phyloP scores from a whole-genome alignment of 768 basidiomycete genomes.

The Rhodotorula diobovata region DNA sequence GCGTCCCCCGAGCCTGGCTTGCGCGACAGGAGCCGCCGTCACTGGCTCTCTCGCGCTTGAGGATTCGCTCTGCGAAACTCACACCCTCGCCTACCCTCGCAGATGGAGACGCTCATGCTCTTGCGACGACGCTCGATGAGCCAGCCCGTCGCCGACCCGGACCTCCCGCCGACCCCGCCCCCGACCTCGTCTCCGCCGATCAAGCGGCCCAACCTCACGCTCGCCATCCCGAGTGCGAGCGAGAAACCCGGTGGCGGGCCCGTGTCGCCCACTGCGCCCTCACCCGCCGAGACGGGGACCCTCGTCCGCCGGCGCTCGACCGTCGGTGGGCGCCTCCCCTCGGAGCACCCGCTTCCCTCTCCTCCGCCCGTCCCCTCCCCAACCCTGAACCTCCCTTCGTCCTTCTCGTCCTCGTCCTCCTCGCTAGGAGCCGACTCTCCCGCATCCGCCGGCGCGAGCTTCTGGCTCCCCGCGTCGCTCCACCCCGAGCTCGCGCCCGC shows the following conservation, averaged over 20 bases:
- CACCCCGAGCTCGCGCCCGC: slow-evolving; percentile 97
- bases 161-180: slow-evolving; percentile 42
- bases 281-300: slow-evolving; percentile 38
- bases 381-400: background rate
- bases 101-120: slow-evolving; percentile 39
- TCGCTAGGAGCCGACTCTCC: slow-evolving; percentile 51
- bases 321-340: slow-evolving; percentile 13
- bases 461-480: slow-evolving; percentile 95
- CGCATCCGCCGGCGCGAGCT: slow-evolving; percentile 64
- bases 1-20: background rate
- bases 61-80: background rate
- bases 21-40: too few relatives aligned
- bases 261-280: slow-evolving; percentile 38
- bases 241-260: slow-evolving; percentile 18
- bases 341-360: slow-evolving; percentile 23
- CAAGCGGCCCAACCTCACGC: slow-evolving; percentile 18
- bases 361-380: slow-evolving; percentile 12
- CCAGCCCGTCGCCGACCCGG: slow-evolving; percentile 40
- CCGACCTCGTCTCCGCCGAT: slow-evolving; percentile 37
- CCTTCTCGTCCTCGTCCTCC: slow-evolving; percentile 1
- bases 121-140: slow-evolving; percentile 40
- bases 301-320: slow-evolving; percentile 27
- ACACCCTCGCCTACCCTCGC: background rate
- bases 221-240: slow-evolving; percentile 5
- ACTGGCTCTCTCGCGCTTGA: too few relatives aligned